These are phyloP conservation scores for Fraxinus latifolia DNA, from an alignment of 305 asterid species.

Conservation along the genomic window DNA sequence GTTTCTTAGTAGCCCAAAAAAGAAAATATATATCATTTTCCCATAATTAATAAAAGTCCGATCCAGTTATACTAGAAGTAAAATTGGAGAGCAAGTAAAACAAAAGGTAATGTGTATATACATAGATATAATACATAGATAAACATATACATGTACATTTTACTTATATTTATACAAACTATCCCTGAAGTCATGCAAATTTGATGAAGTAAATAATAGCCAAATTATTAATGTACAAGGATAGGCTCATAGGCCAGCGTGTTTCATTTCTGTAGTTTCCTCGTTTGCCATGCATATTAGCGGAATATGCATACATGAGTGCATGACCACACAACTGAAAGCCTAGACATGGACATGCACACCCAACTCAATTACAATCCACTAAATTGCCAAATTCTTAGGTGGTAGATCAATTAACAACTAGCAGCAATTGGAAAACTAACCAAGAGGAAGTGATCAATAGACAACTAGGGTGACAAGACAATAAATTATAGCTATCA, in stretches of 20 bases:
- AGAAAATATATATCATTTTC: neutral
- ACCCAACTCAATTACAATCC: conserved; percentile 1
- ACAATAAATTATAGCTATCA: neutral
- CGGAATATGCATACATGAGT: neutral
- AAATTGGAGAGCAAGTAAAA: neutral
- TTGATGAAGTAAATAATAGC: neutral
- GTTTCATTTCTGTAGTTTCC: neutral
- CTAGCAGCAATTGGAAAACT: conserved; percentile 8
- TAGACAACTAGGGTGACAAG: conserved; percentile 15
- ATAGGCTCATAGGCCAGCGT: neutral
- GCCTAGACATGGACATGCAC: neutral
- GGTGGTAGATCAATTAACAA: conserved; percentile 16
- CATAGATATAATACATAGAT: neutral
- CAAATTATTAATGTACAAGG: neutral
- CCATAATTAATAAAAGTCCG: neutral
- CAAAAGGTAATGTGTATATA: neutral
- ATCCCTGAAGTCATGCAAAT: neutral
- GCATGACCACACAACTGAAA: conserved; percentile 12
- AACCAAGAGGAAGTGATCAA: conserved; percentile 20
- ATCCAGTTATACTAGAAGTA: neutral
- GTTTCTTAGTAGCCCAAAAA: neutral
- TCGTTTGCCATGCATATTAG: neutral
- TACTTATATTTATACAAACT: neutral
- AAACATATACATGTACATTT: neutral
- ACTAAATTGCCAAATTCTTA: conserved; percentile 4